phyloP scores from a whole-genome alignment of 2,329 filamentous ascomycete species.

The Talaromyces islandicus region DNA sequence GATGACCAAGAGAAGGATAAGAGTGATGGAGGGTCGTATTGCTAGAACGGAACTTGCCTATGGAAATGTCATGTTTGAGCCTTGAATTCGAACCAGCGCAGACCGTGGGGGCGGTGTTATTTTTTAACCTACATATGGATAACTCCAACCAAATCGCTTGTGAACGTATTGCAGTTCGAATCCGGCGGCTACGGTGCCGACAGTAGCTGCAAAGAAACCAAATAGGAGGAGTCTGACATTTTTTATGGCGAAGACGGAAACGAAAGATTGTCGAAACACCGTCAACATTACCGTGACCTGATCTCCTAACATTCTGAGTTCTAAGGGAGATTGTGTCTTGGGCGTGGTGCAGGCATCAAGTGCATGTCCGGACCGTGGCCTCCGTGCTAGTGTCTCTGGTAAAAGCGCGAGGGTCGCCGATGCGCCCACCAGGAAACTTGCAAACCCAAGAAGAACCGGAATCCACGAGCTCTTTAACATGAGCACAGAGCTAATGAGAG shows the following conservation, averaged over 20 bases:
- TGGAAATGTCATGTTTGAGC: not conserved
- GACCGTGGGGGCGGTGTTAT: not conserved
- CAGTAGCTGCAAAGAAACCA: slow-evolving; percentile 6
- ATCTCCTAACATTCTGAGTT: not conserved
- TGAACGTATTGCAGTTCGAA: slow-evolving; percentile 6
- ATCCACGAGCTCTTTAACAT: slow-evolving; percentile 5
- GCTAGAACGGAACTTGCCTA: slow-evolving; percentile 4
- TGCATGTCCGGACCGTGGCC: slow-evolving; percentile 2
- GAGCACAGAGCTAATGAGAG: slow-evolving; percentile 2
- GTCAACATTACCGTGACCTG: slow-evolving; percentile 1
- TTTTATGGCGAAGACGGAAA: slow-evolving; percentile 1
- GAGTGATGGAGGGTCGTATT: slow-evolving; percentile 5
- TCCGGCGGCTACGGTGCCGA: slow-evolving; percentile 1
- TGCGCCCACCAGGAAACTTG: slow-evolving; percentile 1
- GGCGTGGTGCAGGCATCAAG: not conserved
- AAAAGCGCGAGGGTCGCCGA: slow-evolving; percentile 3
- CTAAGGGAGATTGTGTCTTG: not conserved
- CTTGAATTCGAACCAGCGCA: slow-evolving; percentile 3
- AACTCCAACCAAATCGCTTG: slow-evolving; percentile 8
- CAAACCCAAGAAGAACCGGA: slow-evolving; percentile 4
- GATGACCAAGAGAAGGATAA: slow-evolving; percentile 3
- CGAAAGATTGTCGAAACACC: slow-evolving; percentile 2
- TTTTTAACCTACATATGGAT: slow-evolving; percentile 1
- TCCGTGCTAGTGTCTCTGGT: slow-evolving; percentile 5
- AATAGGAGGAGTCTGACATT: slow-evolving; percentile 1